Base-by-base conservation (phyloP, 225 moss, liverwort and hornwort genomes). In the Asterella californica region DNA sequence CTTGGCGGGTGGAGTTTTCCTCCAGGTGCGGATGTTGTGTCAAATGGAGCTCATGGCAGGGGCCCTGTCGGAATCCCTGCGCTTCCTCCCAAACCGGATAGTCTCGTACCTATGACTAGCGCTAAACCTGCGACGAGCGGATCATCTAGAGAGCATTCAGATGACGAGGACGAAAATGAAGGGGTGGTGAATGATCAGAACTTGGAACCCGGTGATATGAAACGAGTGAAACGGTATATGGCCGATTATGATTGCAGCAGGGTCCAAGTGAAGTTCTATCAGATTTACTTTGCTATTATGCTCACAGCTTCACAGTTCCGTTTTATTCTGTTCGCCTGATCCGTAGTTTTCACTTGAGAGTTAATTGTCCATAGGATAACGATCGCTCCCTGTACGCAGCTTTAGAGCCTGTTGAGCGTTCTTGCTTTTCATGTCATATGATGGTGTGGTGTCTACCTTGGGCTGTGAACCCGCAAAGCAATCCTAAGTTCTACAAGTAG, bases 91-190 rank as follows among this genome's bases (percentile, higher is more conserved):
- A 93, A 93, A 83, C 92, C 95, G 4, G 90, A 93, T 52, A 83
- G 83, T 76, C 79, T 83, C 55, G 73, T 84, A 70, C 38, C 78
- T 45, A 70, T 84, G 50, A 84, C 84, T 36, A 87, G 90, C 64
- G 84, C 84, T 69, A 90, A 90, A 84, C 84, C 86, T 57, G 72
- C 86, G 29, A 93, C 94, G 42, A 99, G 97, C 85, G 93, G 94
- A 36, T 99, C 97, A 46, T 88, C 88, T 0, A 78, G 77, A 48
- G 96, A 97, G 33, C 88, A 85, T 79, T 90, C 92, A 62, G 97
- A 99, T 64, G 94, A 97, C 37, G 97, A 99, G 9, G 96, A 94
- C n/a, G 87, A 86, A 68, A 91, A 90, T 74, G 93, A 93, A 47
- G 82, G 74, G 47, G 82, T 87, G 10, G 80, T 84, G 32, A 82